These are phyloP conservation scores for Coemansia sp. DNA, from an alignment of 192 early-diverging fungal genomes.

Conservation along the genomic window DNA sequence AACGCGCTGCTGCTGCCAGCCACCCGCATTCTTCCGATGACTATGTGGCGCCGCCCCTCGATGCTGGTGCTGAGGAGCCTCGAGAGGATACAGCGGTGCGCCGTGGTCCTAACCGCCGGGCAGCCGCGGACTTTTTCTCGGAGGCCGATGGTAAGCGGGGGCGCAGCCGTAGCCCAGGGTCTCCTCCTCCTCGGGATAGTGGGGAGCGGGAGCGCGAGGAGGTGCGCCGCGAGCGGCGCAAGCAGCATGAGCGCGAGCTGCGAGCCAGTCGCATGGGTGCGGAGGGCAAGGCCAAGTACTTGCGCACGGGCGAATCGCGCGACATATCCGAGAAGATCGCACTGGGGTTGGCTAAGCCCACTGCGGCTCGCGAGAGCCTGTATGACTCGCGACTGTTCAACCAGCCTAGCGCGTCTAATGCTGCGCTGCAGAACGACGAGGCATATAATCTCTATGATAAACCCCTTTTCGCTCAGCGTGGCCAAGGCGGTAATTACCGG, in stretches of 20 bases:
- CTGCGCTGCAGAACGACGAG: constrained; percentile 90
- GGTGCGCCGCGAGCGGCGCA: constrained; percentile 76
- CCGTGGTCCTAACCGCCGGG: constrained; percentile 9
- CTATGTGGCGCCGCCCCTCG: constrained; percentile 24
- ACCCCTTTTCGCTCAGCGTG: constrained; percentile 78
- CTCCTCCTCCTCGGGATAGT: constrained; percentile 23
- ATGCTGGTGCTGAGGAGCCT: neutral
- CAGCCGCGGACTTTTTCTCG: constrained; percentile 31
- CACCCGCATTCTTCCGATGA: neutral
- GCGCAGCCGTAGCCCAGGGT: neutral
- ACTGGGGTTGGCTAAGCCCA: constrained; percentile 91
- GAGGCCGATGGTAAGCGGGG: constrained; percentile 13
- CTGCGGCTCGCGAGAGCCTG: constrained; percentile 83
- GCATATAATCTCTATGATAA: constrained; percentile 95
- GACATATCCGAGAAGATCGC: constrained; percentile 99
- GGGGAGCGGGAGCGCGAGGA: constrained; percentile 77
- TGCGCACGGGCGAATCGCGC: constrained; percentile 63
- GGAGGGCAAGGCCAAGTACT: constrained; percentile 77
- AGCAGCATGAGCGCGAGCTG: constrained; percentile 81
- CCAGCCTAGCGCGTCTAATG: constrained; percentile 78
- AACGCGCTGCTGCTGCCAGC: constrained; percentile 56
- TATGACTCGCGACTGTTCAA: constrained; percentile 96
- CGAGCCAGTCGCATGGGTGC: constrained; percentile 86
- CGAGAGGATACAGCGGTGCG: constrained; percentile 12
- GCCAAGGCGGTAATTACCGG: constrained; percentile 70